Percentiles rank a stretch among this genome's conserved stretches.
Conservation (phyloP, 164 flowering plant species). For the Akebia trifoliata region DNA sequence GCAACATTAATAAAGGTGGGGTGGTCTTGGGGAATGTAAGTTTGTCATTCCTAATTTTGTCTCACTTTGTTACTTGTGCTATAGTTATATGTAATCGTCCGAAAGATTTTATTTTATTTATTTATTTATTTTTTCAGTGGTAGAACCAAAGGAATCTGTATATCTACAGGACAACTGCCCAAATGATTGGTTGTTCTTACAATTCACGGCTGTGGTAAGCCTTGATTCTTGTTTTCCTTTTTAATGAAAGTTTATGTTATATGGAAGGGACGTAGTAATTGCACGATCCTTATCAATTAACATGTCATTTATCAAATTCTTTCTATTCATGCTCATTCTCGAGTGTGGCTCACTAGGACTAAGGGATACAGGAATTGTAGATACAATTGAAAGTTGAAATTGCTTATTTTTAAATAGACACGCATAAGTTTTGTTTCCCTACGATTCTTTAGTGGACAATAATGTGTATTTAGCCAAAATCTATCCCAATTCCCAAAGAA, state of each 20-base stretch:
- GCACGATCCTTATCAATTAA: background rate
- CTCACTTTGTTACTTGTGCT: background rate
- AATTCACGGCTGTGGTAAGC: constrained; percentile 94
- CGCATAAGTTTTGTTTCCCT: too few species aligned
- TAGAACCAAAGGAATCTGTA: constrained; percentile 69
- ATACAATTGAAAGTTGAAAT: background rate
- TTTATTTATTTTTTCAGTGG: constrained; percentile 77
- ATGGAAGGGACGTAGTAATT: background rate
- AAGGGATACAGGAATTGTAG: background rate
- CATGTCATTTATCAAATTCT: background rate
- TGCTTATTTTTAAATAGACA: background rate
- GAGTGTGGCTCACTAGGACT: background rate
- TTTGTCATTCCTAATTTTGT: constrained; percentile 14
- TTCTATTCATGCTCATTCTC: background rate
- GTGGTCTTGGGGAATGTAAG: constrained; percentile 97
- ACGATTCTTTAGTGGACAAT: too few species aligned
- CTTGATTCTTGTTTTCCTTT: background rate
- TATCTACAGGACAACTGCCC: constrained; percentile 85
- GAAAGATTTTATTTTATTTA: too few species aligned
- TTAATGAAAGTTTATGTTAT: background rate
- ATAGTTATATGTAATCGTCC: constrained; percentile 10
- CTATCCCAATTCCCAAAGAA: too few species aligned
- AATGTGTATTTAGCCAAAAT: too few species aligned
- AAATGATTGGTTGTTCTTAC: constrained; percentile 95
- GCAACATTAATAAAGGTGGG: constrained; percentile 98